Percentiles rank a stretch among this genome's conserved stretches.
Conservation (phyloP, 2,329 filamentous ascomycete genomes). For the Colletotrichum liaoningense region DNA sequence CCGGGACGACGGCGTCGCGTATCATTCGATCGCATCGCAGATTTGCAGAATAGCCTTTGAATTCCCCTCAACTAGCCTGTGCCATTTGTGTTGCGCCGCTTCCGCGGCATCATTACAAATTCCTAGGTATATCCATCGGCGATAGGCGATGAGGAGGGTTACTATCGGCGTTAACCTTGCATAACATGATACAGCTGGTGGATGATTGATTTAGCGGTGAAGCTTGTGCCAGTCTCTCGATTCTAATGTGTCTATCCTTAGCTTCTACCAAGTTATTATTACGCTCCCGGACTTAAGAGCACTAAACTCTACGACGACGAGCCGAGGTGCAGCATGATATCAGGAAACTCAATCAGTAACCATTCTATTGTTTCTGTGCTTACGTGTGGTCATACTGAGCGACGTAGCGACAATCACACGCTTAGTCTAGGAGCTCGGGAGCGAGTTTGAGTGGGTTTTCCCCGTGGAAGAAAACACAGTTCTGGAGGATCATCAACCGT, state of each 20-base stretch:
- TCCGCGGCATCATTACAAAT: constrained; percentile 13
- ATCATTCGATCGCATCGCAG: background rate
- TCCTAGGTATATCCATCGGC: background rate
- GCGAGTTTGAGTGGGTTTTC: background rate
- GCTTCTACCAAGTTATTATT: background rate
- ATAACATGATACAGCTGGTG: background rate
- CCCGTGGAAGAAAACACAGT: background rate
- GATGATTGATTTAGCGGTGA: background rate
- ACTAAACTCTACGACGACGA: background rate
- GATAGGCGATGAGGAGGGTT: constrained; percentile 5
- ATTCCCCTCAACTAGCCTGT: background rate
- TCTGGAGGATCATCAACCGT: background rate
- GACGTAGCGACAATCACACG: too few species aligned
- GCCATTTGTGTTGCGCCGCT: background rate
- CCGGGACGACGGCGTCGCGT: background rate
- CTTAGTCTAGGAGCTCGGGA: background rate
- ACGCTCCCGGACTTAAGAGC: background rate
- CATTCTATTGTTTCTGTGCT: background rate
- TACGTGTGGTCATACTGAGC: too few species aligned
- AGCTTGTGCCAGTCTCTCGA: background rate
- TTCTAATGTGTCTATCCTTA: background rate
- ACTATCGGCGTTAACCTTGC: constrained; percentile 12
- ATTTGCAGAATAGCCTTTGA: background rate
- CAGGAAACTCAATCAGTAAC: background rate
- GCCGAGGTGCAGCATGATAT: background rate